Conservation (phyloP, 495 filamentous ascomycete genomes). For the Penicillium canescens region DNA sequence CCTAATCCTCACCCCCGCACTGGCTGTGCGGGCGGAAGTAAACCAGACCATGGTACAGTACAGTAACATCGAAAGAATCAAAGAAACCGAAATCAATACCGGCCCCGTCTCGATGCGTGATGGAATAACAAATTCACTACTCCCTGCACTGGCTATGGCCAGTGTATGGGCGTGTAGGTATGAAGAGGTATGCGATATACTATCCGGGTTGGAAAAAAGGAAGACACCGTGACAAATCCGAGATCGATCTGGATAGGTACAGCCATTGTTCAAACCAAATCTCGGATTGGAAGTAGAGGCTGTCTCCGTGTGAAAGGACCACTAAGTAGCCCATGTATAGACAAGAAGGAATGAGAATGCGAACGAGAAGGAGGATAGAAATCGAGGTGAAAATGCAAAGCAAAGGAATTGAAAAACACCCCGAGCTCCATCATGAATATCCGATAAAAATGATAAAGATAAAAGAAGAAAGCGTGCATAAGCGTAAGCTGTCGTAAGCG, state of each 20-base stretch:
- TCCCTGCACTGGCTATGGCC: no score
- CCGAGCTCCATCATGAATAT: neutral
- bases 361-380: neutral
- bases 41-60: no score
- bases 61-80: no score
- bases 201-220: no score
- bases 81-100: neutral
- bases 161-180: no score
- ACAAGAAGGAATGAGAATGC: slow-evolving; percentile 8
- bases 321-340: slow-evolving; percentile 7
- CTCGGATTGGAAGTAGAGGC: neutral
- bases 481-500: slow-evolving; percentile 23
- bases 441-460: slow-evolving; percentile 4
- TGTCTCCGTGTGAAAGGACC: slow-evolving; percentile 5
- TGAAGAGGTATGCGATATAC: no score
- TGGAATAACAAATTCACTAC: no score
- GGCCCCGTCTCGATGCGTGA: slow-evolving; percentile 1
- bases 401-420: slow-evolving; percentile 4
- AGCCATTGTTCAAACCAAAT: neutral
- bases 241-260: neutral
- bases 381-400: neutral
- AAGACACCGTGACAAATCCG: no score
- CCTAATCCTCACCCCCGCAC: no score
- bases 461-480: slow-evolving; percentile 18
- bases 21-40: no score